These are phyloP conservation scores for Poa pratensis DNA, from an alignment of 176 grass and related monocot species.

Conservation along the genomic window DNA sequence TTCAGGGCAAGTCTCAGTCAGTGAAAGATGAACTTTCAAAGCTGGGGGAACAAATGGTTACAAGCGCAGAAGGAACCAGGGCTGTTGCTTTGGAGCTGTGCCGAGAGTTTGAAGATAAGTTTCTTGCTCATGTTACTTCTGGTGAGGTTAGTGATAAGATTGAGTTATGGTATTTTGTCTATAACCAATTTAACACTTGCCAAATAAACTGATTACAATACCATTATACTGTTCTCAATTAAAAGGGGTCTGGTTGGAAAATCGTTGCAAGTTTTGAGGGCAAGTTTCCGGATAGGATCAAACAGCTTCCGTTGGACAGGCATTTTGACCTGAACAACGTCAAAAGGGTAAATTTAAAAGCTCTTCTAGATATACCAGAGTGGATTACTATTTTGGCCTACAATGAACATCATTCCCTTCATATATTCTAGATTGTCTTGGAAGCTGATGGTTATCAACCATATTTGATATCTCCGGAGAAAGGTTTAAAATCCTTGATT, in stretches of 20 bases:
- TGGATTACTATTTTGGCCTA: conserved; percentile 40
- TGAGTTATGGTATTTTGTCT: conserved; percentile 29
- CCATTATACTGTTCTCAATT: conserved; percentile 29
- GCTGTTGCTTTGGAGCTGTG: conserved; percentile 89
- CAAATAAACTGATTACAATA: conserved; percentile 38
- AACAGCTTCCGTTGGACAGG: conserved; percentile 84
- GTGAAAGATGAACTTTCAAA: conserved; percentile 93
- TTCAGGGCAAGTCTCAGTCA: conserved; percentile 89
- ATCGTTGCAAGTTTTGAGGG: conserved; percentile 95
- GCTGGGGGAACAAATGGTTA: conserved; percentile 93
- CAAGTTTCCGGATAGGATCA: conserved; percentile 94
- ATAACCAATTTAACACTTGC: conserved; percentile 13
- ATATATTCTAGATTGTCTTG: conserved; percentile 76
- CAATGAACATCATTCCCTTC: conserved; percentile 37
- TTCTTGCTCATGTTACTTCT: conserved; percentile 85
- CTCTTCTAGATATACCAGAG: conserved; percentile 17
- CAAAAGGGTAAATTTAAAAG: conserved; percentile 74
- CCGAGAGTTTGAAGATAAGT: conserved; percentile 90
- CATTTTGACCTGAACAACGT: conserved; percentile 96
- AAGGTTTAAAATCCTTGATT: conserved; percentile 89
- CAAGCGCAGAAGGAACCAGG: conserved; percentile 80
- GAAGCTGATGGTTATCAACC: conserved; percentile 98
- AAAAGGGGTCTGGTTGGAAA: conserved; percentile 89
- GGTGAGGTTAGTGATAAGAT: conserved; percentile 76
- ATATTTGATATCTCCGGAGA: conserved; percentile 95